Base-by-base conservation (phyloP, 1,284 basidiomycete species). In the Leccinum proliferum region DNA sequence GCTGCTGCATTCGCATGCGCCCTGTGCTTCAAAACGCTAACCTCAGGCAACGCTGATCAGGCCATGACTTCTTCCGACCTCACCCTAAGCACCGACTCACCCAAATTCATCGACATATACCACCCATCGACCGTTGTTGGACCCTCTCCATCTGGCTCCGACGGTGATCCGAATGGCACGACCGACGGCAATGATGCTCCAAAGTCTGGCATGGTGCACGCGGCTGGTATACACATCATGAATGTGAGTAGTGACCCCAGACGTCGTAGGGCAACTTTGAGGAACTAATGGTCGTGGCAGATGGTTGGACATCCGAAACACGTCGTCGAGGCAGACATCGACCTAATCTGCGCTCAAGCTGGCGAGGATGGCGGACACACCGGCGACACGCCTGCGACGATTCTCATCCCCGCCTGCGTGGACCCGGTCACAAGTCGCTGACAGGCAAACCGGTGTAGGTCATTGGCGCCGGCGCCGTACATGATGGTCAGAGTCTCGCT, bases 301-400 rank as follows among this genome's bases (percentile, higher is more conserved):
- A 96, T 96, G 92, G 88, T 96, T 66, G 93, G 93, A 14, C 89
- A 92, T 73, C 91, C 91, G 5, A 94, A 92, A 75, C 93, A 95
- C 74, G 91, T 92, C 8, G 81, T 94, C 48, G 88, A 82, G 9
- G 87, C 80, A 37, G 93, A 93, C 57, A 88, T 90, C 43, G 94
- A 96, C 71, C 79, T 96, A 66, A 94, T 96, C 72, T 94, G 92
- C 70, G 92, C 92, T 1, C 94, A 96, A 73, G 92, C 88, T 2
- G 90, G 90, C 46, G 92, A 94, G 76, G 93, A 90, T 50, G 93
- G 93, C 62, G 93, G 93, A 29, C 29, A 92, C 76, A 92, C 89
- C 0, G 90, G 89, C 43, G 86, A 90, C 67, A 83, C 84, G n/a
- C 84, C 90, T 6, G 85, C 87, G 2, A 84, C 84, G 18, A 82